phyloP scores from a whole-genome alignment of 305 asterid genomes.

The Ajuga reptans region DNA sequence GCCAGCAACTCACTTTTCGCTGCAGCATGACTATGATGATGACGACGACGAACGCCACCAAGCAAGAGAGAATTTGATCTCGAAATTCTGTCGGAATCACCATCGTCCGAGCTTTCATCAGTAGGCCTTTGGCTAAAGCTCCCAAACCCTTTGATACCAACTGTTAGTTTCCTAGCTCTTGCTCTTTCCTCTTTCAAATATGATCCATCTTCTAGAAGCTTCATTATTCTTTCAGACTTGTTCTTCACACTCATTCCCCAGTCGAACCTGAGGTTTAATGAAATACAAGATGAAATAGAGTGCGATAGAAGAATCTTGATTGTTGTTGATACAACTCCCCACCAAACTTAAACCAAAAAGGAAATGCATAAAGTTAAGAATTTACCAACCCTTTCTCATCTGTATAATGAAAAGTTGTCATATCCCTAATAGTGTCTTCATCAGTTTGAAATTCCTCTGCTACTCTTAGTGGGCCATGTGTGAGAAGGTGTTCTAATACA shows the following conservation, averaged over 20 bases:
- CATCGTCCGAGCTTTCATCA: not conserved
- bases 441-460: conserved; percentile 72
- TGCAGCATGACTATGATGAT: conserved; percentile 8
- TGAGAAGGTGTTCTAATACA: conserved; percentile 64
- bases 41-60: not conserved
- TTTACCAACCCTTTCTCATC: conserved; percentile 61
- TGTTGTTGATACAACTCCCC: not conserved
- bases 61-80: conserved; percentile 31
- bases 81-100: not conserved
- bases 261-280: conserved; percentile 25
- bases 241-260: conserved; percentile 55
- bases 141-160: conserved; percentile 52
- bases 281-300: too few species aligned
- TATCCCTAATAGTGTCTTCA: conserved; percentile 39
- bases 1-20: conserved; percentile 15
- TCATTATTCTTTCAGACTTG: conserved; percentile 43
- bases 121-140: conserved; percentile 25
- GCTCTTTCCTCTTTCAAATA: conserved; percentile 55
- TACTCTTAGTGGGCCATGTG: conserved; percentile 71
- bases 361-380: not conserved
- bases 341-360: not conserved
- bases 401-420: conserved; percentile 43
- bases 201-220: conserved; percentile 44
- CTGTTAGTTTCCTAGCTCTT: conserved; percentile 37
- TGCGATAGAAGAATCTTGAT: too few species aligned